phyloP scores from a whole-genome alignment of 2,329 filamentous ascomycete genomes.

The Cyphellophora attinorum region DNA sequence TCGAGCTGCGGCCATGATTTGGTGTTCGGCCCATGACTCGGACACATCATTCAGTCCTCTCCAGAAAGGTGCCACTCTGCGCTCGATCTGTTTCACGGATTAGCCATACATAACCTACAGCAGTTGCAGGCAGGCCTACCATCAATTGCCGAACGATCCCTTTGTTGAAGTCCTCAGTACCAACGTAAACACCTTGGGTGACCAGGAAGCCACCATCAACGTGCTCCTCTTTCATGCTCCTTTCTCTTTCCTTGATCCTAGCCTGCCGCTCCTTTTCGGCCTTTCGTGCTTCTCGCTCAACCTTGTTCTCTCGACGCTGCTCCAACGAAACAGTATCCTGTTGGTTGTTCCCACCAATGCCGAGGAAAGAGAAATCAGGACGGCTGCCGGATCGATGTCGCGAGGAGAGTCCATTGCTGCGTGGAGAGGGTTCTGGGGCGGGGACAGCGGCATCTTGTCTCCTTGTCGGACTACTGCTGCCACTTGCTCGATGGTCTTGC shows the following conservation, averaged over 20 bases:
- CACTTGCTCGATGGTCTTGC: conserved; percentile 9
- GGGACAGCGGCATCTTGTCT: conserved; percentile 9
- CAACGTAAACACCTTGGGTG: conserved; percentile 87
- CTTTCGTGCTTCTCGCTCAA: conserved; percentile 79
- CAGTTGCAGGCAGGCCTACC: conserved; percentile 42
- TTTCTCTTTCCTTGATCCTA: conserved; percentile 74
- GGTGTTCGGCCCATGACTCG: conserved; percentile 83
- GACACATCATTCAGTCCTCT: conserved; percentile 83
- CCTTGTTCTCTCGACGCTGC: conserved; percentile 72
- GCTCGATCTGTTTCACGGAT: conserved; percentile 62
- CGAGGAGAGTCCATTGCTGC: conserved; percentile 18
- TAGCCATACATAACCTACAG: background rate
- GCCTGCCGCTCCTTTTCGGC: conserved; percentile 70
- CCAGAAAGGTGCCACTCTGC: conserved; percentile 90
- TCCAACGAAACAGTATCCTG: conserved; percentile 43
- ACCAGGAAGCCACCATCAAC: conserved; percentile 93
- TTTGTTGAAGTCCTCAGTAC: conserved; percentile 89
- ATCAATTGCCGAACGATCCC: conserved; percentile 77
- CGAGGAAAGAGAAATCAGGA: conserved; percentile 51
- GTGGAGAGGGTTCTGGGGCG: conserved; percentile 5
- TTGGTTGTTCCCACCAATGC: conserved; percentile 40
- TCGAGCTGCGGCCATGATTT: conserved; percentile 83
- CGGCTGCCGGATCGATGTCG: conserved; percentile 44
- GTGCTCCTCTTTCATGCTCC: conserved; percentile 82
- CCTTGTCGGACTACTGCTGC: conserved; percentile 8